Conservation (phyloP, 2,329 filamentous ascomycete species). For the Conoideocrella luteorostrata region DNA sequence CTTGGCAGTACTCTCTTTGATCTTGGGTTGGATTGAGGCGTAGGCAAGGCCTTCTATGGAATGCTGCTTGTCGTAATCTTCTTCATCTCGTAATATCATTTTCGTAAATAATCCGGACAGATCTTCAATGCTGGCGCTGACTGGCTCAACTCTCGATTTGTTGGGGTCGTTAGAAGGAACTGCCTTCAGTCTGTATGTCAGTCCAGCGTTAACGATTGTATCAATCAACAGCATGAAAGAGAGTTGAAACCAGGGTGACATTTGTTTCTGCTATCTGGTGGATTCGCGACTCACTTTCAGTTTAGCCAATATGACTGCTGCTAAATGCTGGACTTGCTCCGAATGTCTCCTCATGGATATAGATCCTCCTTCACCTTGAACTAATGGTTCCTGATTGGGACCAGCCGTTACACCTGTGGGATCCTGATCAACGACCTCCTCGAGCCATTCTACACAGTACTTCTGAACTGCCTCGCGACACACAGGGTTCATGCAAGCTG, state of each 20-base stretch:
- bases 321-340: conserved; percentile 55
- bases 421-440: conserved; percentile 72
- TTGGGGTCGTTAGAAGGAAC: conserved; percentile 39
- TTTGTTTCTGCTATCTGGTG: neutral
- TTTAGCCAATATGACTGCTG: conserved; percentile 72
- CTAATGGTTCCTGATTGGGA: conserved; percentile 46
- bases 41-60: conserved; percentile 90
- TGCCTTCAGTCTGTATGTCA: conserved; percentile 46
- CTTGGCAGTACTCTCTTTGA: conserved; percentile 73
- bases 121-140: conserved; percentile 58
- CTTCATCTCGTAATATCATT: conserved; percentile 56
- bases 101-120: conserved; percentile 57
- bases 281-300: conserved; percentile 45
- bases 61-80: conserved; percentile 52
- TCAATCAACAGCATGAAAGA: neutral
- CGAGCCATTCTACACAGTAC: conserved; percentile 81
- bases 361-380: conserved; percentile 55
- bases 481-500: conserved; percentile 76
- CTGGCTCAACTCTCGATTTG: conserved; percentile 42
- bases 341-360: conserved; percentile 56
- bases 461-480: conserved; percentile 81
- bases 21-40: conserved; percentile 74
- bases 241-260: neutral
- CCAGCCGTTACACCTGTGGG: conserved; percentile 47
- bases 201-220: conserved; percentile 34